phyloP scores from a whole-genome alignment of 2,329 filamentous ascomycete genomes.

The Diatrype stigma region DNA sequence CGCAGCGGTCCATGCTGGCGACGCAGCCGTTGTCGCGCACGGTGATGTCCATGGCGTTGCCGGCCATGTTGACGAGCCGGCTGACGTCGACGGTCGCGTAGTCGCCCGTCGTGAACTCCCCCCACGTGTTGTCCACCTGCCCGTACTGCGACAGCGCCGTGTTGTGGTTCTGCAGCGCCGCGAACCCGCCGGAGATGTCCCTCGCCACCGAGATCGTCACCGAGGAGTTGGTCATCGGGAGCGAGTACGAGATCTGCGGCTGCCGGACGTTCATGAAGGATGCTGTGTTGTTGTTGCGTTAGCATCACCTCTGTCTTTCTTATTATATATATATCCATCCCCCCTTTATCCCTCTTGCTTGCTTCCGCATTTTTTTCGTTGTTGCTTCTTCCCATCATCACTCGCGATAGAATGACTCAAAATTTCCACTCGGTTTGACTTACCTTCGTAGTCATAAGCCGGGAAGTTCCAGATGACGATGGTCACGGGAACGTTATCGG shows the following conservation, averaged over 20 bases:
- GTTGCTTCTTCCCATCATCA: no score
- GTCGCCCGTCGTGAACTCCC: constrained; percentile 33
- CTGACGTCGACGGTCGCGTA: constrained; percentile 31
- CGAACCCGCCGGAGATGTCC: constrained; percentile 35
- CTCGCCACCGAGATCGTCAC: constrained; percentile 34
- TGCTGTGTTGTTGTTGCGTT: constrained; percentile 6
- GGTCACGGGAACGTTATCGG: constrained; percentile 10
- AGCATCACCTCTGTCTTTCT: neutral
- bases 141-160: constrained; percentile 30
- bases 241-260: constrained; percentile 33
- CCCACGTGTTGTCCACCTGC: constrained; percentile 40
- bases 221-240: constrained; percentile 28
- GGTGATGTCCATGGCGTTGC: constrained; percentile 30
- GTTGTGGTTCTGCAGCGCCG: constrained; percentile 27
- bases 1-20: constrained; percentile 37
- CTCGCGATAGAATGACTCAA: neutral
- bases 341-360: neutral
- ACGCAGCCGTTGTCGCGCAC: constrained; percentile 35
- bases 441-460: constrained; percentile 11
- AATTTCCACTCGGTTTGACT: neutral
- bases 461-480: constrained; percentile 24
- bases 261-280: constrained; percentile 24
- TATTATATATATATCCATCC: neutral
- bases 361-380: neutral
- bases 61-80: constrained; percentile 40